These are phyloP conservation scores for Fagopyrum homotropicum DNA, from an alignment of 148 eudicot species.

Conservation along the genomic window DNA sequence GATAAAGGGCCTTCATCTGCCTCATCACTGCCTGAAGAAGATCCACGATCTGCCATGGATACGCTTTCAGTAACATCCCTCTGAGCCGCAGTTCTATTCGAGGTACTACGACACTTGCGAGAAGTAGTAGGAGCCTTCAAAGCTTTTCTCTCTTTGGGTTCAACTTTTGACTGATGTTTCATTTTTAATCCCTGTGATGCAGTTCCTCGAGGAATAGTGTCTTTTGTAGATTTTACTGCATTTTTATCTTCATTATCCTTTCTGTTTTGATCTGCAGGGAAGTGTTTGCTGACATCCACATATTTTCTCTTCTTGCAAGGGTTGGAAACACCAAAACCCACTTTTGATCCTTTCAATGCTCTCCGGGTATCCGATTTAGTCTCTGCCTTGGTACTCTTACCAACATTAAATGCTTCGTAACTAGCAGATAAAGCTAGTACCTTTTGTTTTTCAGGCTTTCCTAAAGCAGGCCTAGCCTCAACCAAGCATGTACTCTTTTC, in stretches of 20 bases:
- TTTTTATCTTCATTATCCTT: conserved; percentile 40
- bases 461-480: conserved; percentile 17
- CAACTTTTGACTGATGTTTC: conserved; percentile 28
- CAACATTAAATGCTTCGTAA: conserved; percentile 62
- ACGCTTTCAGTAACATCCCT: conserved; percentile 31
- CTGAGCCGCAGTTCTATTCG: conserved; percentile 39
- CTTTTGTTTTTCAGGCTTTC: conserved; percentile 35
- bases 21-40: conserved; percentile 31
- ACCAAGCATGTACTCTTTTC: conserved; percentile 22
- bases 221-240: conserved; percentile 38
- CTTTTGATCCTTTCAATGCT: conserved; percentile 60
- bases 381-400: conserved; percentile 41
- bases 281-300: conserved; percentile 94
- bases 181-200: conserved; percentile 49
- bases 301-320: conserved; percentile 89
- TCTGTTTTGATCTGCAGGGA: conserved; percentile 42
- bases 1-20: conserved; percentile 44
- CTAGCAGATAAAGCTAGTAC: conserved; percentile 40
- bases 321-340: conserved; percentile 79
- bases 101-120: conserved; percentile 36
- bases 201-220: conserved; percentile 52
- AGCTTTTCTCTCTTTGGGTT: conserved; percentile 53
- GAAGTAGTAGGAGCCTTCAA: conserved; percentile 31
- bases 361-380: conserved; percentile 36
- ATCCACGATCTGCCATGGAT: conserved; percentile 16